These are phyloP conservation scores for Cercospora canescens DNA, from an alignment of 2,329 filamentous ascomycete genomes.

Conservation along the genomic window DNA sequence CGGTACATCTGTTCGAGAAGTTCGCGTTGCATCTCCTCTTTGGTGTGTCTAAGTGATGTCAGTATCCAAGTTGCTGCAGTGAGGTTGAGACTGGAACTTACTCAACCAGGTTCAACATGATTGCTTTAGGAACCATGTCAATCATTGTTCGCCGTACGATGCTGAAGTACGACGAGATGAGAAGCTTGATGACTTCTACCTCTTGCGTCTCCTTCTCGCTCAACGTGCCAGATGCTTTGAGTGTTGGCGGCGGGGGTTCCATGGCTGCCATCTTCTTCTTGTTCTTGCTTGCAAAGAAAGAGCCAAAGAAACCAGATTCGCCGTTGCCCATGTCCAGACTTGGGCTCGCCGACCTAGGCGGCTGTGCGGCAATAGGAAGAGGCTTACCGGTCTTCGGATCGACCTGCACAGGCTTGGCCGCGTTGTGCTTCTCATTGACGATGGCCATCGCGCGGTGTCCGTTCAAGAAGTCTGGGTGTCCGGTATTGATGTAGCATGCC, in stretches of 20 bases:
- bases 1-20: slow-evolving; percentile 97
- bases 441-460: slow-evolving; percentile 97
- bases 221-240: slow-evolving; percentile 91
- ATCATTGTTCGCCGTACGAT: slow-evolving; percentile 99
- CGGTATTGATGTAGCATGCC: slow-evolving; percentile 96
- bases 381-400: slow-evolving; percentile 99
- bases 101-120: slow-evolving; percentile 96
- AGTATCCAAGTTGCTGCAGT: slow-evolving; percentile 12
- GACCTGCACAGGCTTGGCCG: slow-evolving; percentile 84
- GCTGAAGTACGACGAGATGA: slow-evolving; percentile 97
- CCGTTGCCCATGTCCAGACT: slow-evolving; percentile 61
- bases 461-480: slow-evolving; percentile 95
- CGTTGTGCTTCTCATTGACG: slow-evolving; percentile 86
- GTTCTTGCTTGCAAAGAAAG: slow-evolving; percentile 98
- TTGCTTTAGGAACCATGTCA: slow-evolving; percentile 99
- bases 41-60: slow-evolving; percentile 68
- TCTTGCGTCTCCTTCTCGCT: slow-evolving; percentile 94
- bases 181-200: slow-evolving; percentile 96
- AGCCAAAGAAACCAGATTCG: slow-evolving; percentile 81
- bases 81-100: slow-evolving; percentile 53
- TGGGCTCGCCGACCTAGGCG: slow-evolving; percentile 74
- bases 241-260: slow-evolving; percentile 87
- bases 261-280: slow-evolving; percentile 99
- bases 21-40: slow-evolving; percentile 98
- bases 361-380: slow-evolving; percentile 62